Percentiles rank a stretch among this genome's conserved stretches.
Conservation (phyloP, 2,329 filamentous ascomycete genomes). For the Cryphonectria radicalis region DNA sequence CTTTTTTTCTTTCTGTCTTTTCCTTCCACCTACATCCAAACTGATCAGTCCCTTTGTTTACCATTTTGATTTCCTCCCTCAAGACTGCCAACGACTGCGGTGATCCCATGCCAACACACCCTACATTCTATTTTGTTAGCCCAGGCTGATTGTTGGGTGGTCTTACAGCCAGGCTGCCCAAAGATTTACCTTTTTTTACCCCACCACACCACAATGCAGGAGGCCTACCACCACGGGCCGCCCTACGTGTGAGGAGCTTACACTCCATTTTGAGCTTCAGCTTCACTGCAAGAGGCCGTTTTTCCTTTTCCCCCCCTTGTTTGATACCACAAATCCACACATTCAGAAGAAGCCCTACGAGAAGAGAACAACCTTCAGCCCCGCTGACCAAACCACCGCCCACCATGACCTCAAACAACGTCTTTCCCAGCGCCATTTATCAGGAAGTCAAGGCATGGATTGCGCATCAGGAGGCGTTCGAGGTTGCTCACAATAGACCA, state of each 20-base stretch:
- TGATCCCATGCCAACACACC: not conserved
- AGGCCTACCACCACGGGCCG: constrained; percentile 10
- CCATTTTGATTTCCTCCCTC: not conserved
- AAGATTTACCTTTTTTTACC: not conserved
- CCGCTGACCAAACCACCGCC: not conserved
- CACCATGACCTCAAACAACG: constrained; percentile 28
- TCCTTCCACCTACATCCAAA: not conserved
- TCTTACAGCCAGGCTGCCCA: constrained; percentile 1
- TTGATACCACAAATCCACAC: not conserved
- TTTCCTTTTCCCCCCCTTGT: not conserved
- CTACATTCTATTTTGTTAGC: not conserved
- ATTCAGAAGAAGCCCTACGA: not conserved
- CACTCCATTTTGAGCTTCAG: not conserved
- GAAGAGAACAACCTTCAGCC: not conserved
- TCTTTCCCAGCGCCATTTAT: constrained; percentile 35
- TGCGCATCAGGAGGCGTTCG: constrained; percentile 44
- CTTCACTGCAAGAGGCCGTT: not conserved
- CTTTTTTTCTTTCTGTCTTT: not conserved
- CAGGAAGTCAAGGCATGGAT: constrained; percentile 46
- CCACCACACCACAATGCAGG: not conserved
- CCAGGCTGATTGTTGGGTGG: not conserved
- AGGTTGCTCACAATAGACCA: constrained; percentile 38
- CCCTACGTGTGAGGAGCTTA: not conserved
- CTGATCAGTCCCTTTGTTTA: not conserved
- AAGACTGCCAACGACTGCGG: not conserved